These are phyloP conservation scores for Apiotrichum siamense DNA, from an alignment of 1,284 basidiomycete genomes.

Conservation along the genomic window DNA sequence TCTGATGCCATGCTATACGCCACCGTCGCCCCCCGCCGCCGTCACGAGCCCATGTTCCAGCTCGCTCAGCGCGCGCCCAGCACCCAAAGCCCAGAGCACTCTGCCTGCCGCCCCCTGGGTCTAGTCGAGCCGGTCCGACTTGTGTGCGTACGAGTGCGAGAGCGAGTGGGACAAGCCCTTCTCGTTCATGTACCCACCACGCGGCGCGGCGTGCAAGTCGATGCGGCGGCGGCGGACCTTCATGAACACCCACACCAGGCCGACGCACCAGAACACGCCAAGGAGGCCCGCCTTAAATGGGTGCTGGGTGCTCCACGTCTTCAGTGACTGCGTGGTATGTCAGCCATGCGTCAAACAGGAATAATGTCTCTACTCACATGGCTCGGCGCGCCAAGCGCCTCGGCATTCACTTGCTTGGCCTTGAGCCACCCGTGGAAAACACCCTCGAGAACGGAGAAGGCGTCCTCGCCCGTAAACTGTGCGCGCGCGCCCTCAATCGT, in stretches of 20 bases:
- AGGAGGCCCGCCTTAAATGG: constrained; percentile 37
- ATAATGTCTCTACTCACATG: neutral
- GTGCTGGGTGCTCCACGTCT: constrained; percentile 32
- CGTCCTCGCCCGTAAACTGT: constrained; percentile 53
- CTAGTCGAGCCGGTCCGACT: no score
- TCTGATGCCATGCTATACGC: no score
- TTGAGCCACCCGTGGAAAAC: constrained; percentile 49
- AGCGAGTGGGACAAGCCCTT: constrained; percentile 6
- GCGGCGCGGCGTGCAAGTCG: neutral
- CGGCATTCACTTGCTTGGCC: neutral
- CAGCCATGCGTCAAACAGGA: no score
- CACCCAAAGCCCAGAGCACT: no score
- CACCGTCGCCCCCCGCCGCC: no score
- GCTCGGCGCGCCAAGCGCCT: constrained; percentile 20
- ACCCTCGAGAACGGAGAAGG: constrained; percentile 67
- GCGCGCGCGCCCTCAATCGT: constrained; percentile 65
- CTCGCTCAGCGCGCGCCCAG: no score
- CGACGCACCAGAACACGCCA: constrained; percentile 29
- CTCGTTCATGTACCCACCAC: constrained; percentile 15
- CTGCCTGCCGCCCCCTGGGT: no score
- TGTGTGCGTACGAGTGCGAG: no score
- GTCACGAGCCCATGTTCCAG: no score
- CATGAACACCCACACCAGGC: constrained; percentile 33
- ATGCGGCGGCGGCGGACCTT: constrained; percentile 28
- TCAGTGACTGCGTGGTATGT: constrained; percentile 12